Evolutionary conservation across 2,329 filamentous ascomycete genomes (phyloP).

Genomic region (Fusarium decemcellulare): DNA sequence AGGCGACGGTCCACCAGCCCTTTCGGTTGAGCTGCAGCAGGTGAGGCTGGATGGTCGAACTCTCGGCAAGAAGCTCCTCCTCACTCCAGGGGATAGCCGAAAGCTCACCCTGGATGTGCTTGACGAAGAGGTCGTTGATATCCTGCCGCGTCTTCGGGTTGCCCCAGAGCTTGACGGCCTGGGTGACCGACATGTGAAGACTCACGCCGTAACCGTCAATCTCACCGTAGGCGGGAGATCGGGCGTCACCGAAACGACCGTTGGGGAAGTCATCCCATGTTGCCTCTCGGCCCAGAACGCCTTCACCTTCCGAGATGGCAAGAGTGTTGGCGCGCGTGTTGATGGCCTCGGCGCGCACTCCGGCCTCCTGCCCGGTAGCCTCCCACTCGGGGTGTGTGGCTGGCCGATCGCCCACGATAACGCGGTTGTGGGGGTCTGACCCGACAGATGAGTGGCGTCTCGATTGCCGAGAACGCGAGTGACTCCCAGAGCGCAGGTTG

Average conservation of each 20-base stretch:
- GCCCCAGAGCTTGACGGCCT: conserved; percentile 89
- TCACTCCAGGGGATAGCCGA: conserved; percentile 94
- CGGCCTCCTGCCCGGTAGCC: conserved; percentile 82
- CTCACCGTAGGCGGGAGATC: conserved; percentile 94
- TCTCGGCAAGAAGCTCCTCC: conserved; percentile 88
- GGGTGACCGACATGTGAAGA: conserved; percentile 88
- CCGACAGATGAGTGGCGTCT: conserved; percentile 84
- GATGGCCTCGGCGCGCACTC: conserved; percentile 79
- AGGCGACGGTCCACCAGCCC: conserved; percentile 97
- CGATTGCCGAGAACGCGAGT: conserved; percentile 53
- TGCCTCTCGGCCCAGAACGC: conserved; percentile 89
- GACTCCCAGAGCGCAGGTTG: conserved; percentile 50
- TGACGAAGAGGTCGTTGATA: conserved; percentile 84
- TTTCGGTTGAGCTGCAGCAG: conserved; percentile 82
- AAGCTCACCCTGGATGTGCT: conserved; percentile 85
- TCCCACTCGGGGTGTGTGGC: conserved; percentile 76
- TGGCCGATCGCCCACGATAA: conserved; percentile 80
- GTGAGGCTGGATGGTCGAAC: conserved; percentile 81
- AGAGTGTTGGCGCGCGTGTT: conserved; percentile 88
- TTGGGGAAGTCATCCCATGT: conserved; percentile 99
- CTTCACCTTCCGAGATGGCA: conserved; percentile 94
- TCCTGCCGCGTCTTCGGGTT: conserved; percentile 78
- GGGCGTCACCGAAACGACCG: conserved; percentile 93
- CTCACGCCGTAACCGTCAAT: conserved; percentile 99
- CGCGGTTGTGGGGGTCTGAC: conserved; percentile 87